A percentile compares a stretch with the other conserved stretches of the same genome.
Evolutionary conservation across 257 asterid species (phyloP).

Genomic region (Jacaranda mimosifolia): DNA sequence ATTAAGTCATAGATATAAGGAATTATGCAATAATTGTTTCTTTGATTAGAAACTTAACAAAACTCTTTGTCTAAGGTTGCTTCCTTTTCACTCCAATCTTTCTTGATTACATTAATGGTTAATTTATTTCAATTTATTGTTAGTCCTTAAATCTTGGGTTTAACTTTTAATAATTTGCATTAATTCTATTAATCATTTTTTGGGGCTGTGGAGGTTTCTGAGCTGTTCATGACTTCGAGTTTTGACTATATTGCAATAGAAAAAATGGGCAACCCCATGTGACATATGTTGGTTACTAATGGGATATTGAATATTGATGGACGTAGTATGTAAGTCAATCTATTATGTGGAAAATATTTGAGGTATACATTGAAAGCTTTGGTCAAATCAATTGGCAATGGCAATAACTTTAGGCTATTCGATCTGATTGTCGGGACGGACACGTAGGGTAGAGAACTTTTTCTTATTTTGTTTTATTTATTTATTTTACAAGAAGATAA

Average conservation of each 20-base stretch:
- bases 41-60: slow-evolving; percentile 8
- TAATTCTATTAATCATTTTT: slow-evolving; percentile 5
- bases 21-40: slow-evolving; percentile 35
- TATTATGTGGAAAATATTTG: not conserved
- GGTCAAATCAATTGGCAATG: not conserved
- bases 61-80: not conserved
- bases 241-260: not conserved
- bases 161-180: slow-evolving; percentile 10
- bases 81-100: slow-evolving; percentile 11
- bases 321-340: not conserved
- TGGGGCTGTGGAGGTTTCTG: not conserved
- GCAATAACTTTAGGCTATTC: not conserved
- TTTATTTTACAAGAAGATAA: not conserved
- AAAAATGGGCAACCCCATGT: slow-evolving; percentile 24
- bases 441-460: not conserved
- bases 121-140: slow-evolving; percentile 4
- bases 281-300: not conserved
- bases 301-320: not conserved
- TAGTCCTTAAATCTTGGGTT: slow-evolving; percentile 23
- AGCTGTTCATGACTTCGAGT: not conserved
- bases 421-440: not conserved
- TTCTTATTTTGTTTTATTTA: not conserved
- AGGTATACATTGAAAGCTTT: not conserved
- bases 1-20: not conserved
- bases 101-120: not conserved